These are phyloP conservation scores for Leptographium wingfieldii DNA, from an alignment of 2,329 filamentous ascomycete species.

Conservation along the genomic window DNA sequence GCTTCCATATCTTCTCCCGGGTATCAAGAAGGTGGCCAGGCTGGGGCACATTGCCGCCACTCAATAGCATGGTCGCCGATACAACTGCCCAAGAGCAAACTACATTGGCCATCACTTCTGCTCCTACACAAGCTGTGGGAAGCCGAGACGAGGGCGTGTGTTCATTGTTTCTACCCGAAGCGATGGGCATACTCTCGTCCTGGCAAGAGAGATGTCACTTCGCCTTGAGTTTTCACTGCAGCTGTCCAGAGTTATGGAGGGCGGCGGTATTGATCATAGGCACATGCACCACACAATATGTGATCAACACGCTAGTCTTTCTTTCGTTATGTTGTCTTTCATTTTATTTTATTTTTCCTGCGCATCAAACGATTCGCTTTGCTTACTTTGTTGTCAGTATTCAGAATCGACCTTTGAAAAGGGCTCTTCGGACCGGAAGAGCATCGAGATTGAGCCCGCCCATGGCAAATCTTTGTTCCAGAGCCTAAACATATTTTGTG, in stretches of 20 bases:
- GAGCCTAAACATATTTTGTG: constrained; percentile 31
- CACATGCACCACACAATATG: constrained; percentile 22
- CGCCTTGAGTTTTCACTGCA: constrained; percentile 33
- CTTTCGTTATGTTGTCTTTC: constrained; percentile 3
- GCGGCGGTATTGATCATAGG: constrained; percentile 33
- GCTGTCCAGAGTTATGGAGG: constrained; percentile 35
- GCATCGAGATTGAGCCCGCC: constrained; percentile 12
- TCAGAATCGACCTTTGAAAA: constrained; percentile 20
- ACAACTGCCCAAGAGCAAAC: constrained; percentile 52
- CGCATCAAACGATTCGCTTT: too few relatives aligned
- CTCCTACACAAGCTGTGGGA: background rate
- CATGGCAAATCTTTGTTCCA: background rate
- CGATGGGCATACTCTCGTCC: constrained; percentile 4
- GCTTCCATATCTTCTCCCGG: constrained; percentile 16
- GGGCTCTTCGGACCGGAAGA: constrained; percentile 15
- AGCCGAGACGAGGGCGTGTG: constrained; percentile 4
- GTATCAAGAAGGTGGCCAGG: constrained; percentile 53
- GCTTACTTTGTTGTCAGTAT: constrained; percentile 21
- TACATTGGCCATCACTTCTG: constrained; percentile 14
- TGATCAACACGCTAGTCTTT: too few relatives aligned
- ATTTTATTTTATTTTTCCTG: background rate
- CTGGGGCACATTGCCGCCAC: constrained; percentile 10
- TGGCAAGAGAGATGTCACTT: constrained; percentile 1
- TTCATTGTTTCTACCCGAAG: constrained; percentile 6
- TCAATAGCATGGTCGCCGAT: constrained; percentile 52